A percentile compares a stretch with the other conserved stretches of the same genome.
Conservation (phyloP, 352 stramenopile genomes). For the Pythium plurisporium region DNA sequence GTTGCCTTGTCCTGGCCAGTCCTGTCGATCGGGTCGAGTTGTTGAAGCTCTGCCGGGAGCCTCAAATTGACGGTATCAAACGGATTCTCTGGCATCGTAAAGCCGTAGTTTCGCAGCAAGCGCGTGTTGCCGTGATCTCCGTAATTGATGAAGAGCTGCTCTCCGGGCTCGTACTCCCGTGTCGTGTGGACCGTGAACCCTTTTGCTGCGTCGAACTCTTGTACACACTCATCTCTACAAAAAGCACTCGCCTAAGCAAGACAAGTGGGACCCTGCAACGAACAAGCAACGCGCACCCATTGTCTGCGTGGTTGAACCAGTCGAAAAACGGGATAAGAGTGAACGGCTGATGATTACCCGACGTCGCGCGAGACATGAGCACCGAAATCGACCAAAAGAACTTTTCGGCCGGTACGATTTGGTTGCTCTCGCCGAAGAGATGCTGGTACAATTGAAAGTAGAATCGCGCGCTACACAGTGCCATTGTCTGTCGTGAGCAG, state of each 20-base stretch:
- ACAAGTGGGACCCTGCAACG: not conserved
- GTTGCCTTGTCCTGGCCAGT: slow-evolving; percentile 21
- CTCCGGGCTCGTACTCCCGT: slow-evolving; percentile 42
- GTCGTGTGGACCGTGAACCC: slow-evolving; percentile 65
- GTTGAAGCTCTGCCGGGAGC: slow-evolving; percentile 35
- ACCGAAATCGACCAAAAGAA: slow-evolving; percentile 83
- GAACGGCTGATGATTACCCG: slow-evolving; percentile 68
- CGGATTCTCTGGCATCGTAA: slow-evolving; percentile 38
- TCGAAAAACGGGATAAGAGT: slow-evolving; percentile 83
- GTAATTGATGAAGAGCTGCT: slow-evolving; percentile 85
- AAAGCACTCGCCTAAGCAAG: not conserved
- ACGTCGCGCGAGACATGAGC: slow-evolving; percentile 78
- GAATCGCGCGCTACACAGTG: slow-evolving; percentile 35
- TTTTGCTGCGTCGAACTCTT: slow-evolving; percentile 48
- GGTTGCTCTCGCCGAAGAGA: slow-evolving; percentile 53
- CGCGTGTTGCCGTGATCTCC: slow-evolving; percentile 60
- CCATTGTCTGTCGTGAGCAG: not conserved
- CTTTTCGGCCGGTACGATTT: slow-evolving; percentile 46
- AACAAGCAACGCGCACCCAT: slow-evolving; percentile 28
- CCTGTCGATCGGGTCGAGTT: slow-evolving; percentile 29
- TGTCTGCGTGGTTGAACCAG: slow-evolving; percentile 78
- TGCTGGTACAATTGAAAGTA: slow-evolving; percentile 70
- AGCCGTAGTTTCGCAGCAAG: slow-evolving; percentile 80
- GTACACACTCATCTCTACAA: slow-evolving; percentile 56
- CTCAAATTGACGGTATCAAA: slow-evolving; percentile 39